Base-by-base conservation (phyloP, 805 yeast genomes). In the Candida silvatica region DNA sequence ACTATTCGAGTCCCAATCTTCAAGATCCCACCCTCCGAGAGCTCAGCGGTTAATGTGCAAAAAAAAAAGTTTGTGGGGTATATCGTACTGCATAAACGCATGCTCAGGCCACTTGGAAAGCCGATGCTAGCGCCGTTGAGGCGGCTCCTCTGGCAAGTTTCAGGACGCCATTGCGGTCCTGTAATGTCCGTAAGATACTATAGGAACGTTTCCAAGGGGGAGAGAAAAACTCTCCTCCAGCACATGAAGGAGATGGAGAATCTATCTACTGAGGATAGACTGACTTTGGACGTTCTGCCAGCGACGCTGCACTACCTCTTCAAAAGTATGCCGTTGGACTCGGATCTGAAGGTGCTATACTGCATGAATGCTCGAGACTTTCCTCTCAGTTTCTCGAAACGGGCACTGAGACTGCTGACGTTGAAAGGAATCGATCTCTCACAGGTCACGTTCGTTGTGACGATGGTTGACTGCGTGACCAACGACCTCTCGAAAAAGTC, bases 291-390 rank as follows among this genome's bases (percentile, higher is more conserved):
- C 34, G 24, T 45, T 17, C 8, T 22, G 4, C 44, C 47, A 4
- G 27, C 40, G 3, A 17, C 40, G 6, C 25, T 42, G 17, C 31
- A 35, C 22, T 37, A 39, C 4, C 38, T 43, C 8, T 9, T 40
- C 16, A 27, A 24, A 9, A 33, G 32, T 2, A 36, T 45, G 8
- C 43, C 41, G 3, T 23, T 12, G 3, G 29, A 34, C 22, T 29
- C 34, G 15, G 27, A 32, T 5, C 11, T 28, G 5, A 28, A 37
- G 9, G 20, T 48, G 8, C 15, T 50, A 7, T 50, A 43, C 29
- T 44, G 48, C 23, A 28, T 48, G 7, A 38, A 27, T 22, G 47
- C 51, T 2, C 35, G 43, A 17, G 49, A 47, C 20, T 50, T 50
- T 25, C 53, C 54, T 11, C 23, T 48, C 14, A 40, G 42, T 20